phyloP scores from a whole-genome alignment of 345 rosid species.

The Eucalyptus paniculata region DNA sequence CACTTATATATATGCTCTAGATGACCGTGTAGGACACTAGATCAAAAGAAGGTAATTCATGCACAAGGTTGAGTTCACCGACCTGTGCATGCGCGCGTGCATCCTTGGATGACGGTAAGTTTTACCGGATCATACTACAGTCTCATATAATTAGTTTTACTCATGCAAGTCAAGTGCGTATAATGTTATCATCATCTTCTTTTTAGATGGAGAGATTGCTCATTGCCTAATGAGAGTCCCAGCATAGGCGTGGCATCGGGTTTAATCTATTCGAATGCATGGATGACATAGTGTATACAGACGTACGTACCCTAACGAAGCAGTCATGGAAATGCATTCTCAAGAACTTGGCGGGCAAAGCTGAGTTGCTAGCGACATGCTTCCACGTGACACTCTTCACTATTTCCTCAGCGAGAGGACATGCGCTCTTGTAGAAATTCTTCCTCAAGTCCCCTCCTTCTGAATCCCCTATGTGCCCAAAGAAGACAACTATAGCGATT shows the following conservation, averaged over 20 bases:
- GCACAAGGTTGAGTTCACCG: neutral
- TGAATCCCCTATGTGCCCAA: neutral
- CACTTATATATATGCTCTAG: neutral
- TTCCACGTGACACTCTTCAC: slow-evolving; percentile 5
- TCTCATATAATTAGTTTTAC: neutral
- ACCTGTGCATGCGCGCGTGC: neutral
- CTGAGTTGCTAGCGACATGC: slow-evolving; percentile 9
- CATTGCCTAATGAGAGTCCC: neutral
- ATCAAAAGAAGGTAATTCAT: neutral
- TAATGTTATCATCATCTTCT: neutral
- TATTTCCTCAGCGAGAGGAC: slow-evolving; percentile 23
- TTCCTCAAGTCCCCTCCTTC: slow-evolving; percentile 8
- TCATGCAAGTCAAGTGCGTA: neutral
- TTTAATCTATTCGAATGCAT: neutral
- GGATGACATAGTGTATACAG: neutral
- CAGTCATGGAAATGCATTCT: neutral
- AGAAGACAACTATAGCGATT: neutral
- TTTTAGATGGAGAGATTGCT: neutral
- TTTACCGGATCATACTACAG: neutral
- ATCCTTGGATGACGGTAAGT: neutral
- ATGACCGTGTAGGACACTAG: neutral
- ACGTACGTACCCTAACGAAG: neutral
- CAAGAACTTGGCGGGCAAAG: neutral
- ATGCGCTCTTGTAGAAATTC: slow-evolving; percentile 14
- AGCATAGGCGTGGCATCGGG: neutral